Evolutionary conservation across 345 rosid species (phyloP).

Genomic region (Brassica juncea): DNA sequence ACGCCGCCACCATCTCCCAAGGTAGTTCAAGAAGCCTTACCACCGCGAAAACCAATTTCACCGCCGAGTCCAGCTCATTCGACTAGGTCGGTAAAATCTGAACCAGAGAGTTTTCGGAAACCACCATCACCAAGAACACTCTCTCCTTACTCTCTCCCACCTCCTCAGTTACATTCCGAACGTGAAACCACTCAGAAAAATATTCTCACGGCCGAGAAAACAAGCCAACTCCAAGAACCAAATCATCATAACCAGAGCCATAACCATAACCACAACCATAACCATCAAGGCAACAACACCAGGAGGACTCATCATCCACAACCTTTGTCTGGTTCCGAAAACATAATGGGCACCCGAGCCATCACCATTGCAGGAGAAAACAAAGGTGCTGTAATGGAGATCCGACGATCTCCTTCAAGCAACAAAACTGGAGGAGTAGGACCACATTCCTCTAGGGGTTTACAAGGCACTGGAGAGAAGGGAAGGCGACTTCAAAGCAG

Average conservation of each 20-base stretch:
- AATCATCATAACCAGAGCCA: conserved; percentile 5
- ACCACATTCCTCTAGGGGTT: conserved; percentile 33
- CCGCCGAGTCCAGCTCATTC: conserved; percentile 46
- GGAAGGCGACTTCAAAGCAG: conserved; percentile 36
- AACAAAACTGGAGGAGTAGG: conserved; percentile 26
- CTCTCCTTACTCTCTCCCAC: conserved; percentile 73
- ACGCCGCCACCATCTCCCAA: conserved; percentile 39
- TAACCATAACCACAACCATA: background rate
- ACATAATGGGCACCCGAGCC: conserved; percentile 49
- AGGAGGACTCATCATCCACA: conserved; percentile 33
- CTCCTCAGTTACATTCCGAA: conserved; percentile 51
- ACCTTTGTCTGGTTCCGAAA: conserved; percentile 34
- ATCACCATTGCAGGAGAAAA: conserved; percentile 88
- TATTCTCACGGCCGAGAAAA: conserved; percentile 52
- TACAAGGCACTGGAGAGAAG: conserved; percentile 27
- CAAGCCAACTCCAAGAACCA: conserved; percentile 37
- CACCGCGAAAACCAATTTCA: conserved; percentile 26
- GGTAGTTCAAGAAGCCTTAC: conserved; percentile 39
- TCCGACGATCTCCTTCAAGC: conserved; percentile 51
- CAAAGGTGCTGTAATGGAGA: conserved; percentile 87
- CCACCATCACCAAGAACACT: conserved; percentile 60
- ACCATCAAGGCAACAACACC: conserved; percentile 22
- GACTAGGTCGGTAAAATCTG: background rate
- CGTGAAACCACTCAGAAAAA: conserved; percentile 57
- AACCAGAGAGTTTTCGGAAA: background rate